A percentile compares a stretch with the other conserved stretches of the same genome.
Evolutionary conservation across 1,284 basidiomycete genomes (phyloP).

Genomic region (Sphagnurus paluster): DNA sequence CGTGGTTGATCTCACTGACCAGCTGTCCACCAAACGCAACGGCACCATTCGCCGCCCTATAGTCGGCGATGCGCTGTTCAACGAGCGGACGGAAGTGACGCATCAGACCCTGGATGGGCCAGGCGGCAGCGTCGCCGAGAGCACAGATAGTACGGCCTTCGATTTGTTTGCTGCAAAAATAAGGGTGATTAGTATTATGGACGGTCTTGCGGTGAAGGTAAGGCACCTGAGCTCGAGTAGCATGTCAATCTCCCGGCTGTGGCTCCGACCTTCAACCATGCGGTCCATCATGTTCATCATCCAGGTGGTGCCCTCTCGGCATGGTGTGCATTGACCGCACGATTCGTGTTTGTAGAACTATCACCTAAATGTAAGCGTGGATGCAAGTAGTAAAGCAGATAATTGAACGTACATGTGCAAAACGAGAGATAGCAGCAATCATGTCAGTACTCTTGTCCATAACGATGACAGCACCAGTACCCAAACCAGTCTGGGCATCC

Average conservation of each 20-base stretch:
- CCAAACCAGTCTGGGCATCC: slow-evolving; percentile 92
- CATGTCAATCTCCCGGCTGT: slow-evolving; percentile 97
- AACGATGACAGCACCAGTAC: slow-evolving; percentile 97
- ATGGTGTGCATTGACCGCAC: slow-evolving; percentile 98
- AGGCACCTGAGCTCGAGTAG: slow-evolving; percentile 82
- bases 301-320: slow-evolving; percentile 96
- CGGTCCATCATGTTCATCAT: slow-evolving; percentile 99
- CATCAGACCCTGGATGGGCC: slow-evolving; percentile 97
- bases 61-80: slow-evolving; percentile 82
- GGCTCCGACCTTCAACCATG: slow-evolving; percentile 86
- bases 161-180: slow-evolving; percentile 80
- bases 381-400: not conserved
- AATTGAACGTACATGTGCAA: slow-evolving; percentile 74
- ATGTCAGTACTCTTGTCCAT: slow-evolving; percentile 99
- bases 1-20: slow-evolving; percentile 69
- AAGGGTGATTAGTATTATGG: slow-evolving; percentile 19
- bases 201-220: slow-evolving; percentile 2
- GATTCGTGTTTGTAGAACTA: slow-evolving; percentile 98
- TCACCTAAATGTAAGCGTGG: slow-evolving; percentile 3
- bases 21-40: slow-evolving; percentile 90
- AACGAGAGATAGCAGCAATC: slow-evolving; percentile 89
- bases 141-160: slow-evolving; percentile 97
- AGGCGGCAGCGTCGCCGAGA: slow-evolving; percentile 95
- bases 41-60: slow-evolving; percentile 77
- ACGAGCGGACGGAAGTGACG: slow-evolving; percentile 96